Percentiles rank a stretch among this genome's conserved stretches.
Conservation (phyloP, 805 yeast genomes). For the Saturnispora gosingensis region DNA sequence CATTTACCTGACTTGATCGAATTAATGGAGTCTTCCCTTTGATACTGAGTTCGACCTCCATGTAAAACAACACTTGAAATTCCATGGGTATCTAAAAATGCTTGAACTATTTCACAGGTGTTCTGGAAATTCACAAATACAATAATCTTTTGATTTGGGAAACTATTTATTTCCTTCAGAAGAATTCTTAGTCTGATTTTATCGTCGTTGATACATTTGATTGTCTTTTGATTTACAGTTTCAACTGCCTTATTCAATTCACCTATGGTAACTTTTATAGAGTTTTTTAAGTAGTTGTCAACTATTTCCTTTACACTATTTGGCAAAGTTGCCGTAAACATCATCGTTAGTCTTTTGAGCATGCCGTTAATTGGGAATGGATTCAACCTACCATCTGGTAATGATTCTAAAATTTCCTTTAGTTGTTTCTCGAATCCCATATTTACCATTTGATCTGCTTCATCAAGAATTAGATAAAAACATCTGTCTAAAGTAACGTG, state of each 20-base stretch:
- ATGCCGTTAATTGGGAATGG: background rate
- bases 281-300: slow-evolving; percentile 47
- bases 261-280: slow-evolving; percentile 63
- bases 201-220: slow-evolving; percentile 37
- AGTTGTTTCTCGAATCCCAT: slow-evolving; percentile 87
- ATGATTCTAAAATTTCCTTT: slow-evolving; percentile 42
- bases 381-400: slow-evolving; percentile 51
- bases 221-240: slow-evolving; percentile 61
- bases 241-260: slow-evolving; percentile 56
- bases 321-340: slow-evolving; percentile 95
- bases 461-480: slow-evolving; percentile 72
- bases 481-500: slow-evolving; percentile 52
- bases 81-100: slow-evolving; percentile 37
- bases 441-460: slow-evolving; percentile 93
- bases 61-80: slow-evolving; percentile 58
- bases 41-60: slow-evolving; percentile 79
- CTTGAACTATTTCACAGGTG: slow-evolving; percentile 58
- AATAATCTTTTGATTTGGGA: slow-evolving; percentile 56
- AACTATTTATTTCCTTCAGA: slow-evolving; percentile 29
- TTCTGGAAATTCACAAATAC: slow-evolving; percentile 73
- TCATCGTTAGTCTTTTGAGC: slow-evolving; percentile 22
- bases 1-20: slow-evolving; percentile 40
- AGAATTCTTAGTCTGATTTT: slow-evolving; percentile 38
- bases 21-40: slow-evolving; percentile 69
- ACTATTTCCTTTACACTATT: slow-evolving; percentile 60